These are phyloP conservation scores for Raddia guianensis DNA, from an alignment of 176 grass and related monocot species.

Conservation along the genomic window DNA sequence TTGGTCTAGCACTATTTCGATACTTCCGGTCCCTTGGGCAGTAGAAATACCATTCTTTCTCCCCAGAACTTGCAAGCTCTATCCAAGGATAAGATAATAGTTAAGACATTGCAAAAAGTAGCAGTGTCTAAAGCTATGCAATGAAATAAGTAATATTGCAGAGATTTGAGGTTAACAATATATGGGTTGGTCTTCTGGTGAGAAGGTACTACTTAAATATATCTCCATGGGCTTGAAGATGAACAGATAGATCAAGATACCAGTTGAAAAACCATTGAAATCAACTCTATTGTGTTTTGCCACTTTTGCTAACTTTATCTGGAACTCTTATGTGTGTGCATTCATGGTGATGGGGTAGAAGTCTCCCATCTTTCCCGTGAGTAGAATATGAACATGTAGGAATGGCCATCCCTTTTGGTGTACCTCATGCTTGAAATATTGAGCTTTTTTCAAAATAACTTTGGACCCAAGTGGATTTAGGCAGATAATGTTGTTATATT, in stretches of 20 bases:
- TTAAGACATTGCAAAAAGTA: constrained; percentile 13
- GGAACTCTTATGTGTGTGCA: background rate
- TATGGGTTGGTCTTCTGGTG: background rate
- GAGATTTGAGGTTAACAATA: constrained; percentile 3
- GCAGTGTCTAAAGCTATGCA: background rate
- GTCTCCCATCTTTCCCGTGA: background rate
- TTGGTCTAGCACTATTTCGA: constrained; percentile 82
- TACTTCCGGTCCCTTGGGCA: constrained; percentile 90
- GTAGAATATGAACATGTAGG: constrained; percentile 20
- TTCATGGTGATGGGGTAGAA: background rate
- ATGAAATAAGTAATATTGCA: constrained; percentile 25
- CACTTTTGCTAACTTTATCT: background rate
- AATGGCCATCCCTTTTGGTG: background rate
- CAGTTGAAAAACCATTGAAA: background rate
- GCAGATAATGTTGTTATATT: background rate
- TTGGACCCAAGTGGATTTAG: constrained; percentile 16
- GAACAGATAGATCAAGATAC: constrained; percentile 5
- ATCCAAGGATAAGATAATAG: constrained; percentile 19
- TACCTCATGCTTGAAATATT: constrained; percentile 23
- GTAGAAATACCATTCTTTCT: constrained; percentile 98
- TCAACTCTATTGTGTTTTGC: background rate
- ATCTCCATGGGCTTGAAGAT: background rate
- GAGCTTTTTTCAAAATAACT: constrained; percentile 22
- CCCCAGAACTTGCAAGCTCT: constrained; percentile 77
- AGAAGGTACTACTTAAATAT: background rate